phyloP scores from a whole-genome alignment of 371 early-diverging fungal genomes.

The Mucor indicus region DNA sequence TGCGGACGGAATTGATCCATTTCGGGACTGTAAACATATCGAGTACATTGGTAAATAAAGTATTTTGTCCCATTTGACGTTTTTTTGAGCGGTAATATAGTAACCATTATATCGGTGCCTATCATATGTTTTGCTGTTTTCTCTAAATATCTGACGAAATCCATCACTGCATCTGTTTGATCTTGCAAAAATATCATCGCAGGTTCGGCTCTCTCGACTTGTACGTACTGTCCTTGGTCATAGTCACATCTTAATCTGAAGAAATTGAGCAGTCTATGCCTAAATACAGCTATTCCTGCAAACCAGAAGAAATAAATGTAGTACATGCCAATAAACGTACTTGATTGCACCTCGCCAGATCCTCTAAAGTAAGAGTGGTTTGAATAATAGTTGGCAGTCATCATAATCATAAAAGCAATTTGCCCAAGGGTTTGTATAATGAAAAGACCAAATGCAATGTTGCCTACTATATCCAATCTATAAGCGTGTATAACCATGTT shows the following conservation, averaged over 20 bases:
- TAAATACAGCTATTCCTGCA: constrained; percentile 40
- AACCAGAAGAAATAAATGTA: constrained; percentile 66
- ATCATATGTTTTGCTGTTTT: constrained; percentile 16
- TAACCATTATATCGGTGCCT: constrained; percentile 38
- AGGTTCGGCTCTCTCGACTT: constrained; percentile 51
- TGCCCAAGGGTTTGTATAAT: constrained; percentile 38
- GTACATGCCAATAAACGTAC: constrained; percentile 56
- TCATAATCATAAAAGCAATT: constrained; percentile 37
- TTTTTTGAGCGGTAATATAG: constrained; percentile 33
- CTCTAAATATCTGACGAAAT: constrained; percentile 22
- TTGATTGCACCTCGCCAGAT: constrained; percentile 28
- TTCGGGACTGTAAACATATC: constrained; percentile 45
- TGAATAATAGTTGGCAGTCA: constrained; percentile 39
- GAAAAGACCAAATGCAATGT: constrained; percentile 19
- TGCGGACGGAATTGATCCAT: constrained; percentile 53
- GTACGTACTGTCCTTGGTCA: constrained; percentile 53
- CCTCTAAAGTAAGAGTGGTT: constrained; percentile 34
- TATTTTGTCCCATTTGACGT: constrained; percentile 58
- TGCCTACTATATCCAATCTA: constrained; percentile 30
- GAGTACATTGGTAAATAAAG: constrained; percentile 76
- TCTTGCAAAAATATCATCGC: constrained; percentile 15
- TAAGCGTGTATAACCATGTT: constrained; percentile 39
- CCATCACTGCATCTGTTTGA: constrained; percentile 4
- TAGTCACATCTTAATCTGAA: constrained; percentile 57
- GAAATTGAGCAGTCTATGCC: constrained; percentile 51